These are phyloP conservation scores for Neophaeococcomyces aloes DNA, from an alignment of 2,329 filamentous ascomycete species.

Conservation along the genomic window DNA sequence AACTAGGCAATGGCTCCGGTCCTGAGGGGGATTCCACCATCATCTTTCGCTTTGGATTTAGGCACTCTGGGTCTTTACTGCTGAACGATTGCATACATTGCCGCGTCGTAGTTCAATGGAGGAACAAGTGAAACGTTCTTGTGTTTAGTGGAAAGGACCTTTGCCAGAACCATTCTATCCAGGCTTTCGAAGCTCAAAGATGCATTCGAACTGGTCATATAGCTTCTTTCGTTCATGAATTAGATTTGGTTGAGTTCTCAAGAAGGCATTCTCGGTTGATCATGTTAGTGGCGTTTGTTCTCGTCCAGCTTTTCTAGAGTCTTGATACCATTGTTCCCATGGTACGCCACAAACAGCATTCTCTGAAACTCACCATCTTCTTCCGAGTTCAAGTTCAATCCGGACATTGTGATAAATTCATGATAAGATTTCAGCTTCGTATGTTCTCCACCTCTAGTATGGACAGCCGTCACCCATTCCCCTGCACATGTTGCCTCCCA, in stretches of 20 bases:
- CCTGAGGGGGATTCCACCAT: conserved; percentile 11
- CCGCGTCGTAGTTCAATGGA: conserved; percentile 8
- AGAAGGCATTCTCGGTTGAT: neutral
- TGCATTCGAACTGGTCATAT: too few relatives aligned
- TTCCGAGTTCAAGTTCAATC: conserved; percentile 9
- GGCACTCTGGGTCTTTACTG: conserved; percentile 12
- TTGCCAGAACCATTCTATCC: too few relatives aligned
- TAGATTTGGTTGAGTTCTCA: too few relatives aligned
- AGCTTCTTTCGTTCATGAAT: too few relatives aligned
- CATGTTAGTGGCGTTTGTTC: neutral
- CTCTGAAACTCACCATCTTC: conserved; percentile 16
- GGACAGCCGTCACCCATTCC: conserved; percentile 13
- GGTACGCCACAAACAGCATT: conserved; percentile 14
- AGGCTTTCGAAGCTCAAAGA: too few relatives aligned
- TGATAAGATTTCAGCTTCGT: conserved; percentile 17
- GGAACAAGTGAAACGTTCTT: conserved; percentile 11
- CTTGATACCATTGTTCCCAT: conserved; percentile 2
- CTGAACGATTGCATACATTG: conserved; percentile 7
- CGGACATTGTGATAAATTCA: conserved; percentile 15
- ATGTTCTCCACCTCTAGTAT: conserved; percentile 10
- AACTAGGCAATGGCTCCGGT: neutral
- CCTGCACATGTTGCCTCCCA: conserved; percentile 17
- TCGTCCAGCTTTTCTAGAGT: conserved; percentile 3
- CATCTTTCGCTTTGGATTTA: conserved; percentile 8
- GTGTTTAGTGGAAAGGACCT: too few relatives aligned